These are phyloP conservation scores for Dictyophora rubrovolvata DNA, from an alignment of 768 basidiomycete species.

Conservation along the genomic window DNA sequence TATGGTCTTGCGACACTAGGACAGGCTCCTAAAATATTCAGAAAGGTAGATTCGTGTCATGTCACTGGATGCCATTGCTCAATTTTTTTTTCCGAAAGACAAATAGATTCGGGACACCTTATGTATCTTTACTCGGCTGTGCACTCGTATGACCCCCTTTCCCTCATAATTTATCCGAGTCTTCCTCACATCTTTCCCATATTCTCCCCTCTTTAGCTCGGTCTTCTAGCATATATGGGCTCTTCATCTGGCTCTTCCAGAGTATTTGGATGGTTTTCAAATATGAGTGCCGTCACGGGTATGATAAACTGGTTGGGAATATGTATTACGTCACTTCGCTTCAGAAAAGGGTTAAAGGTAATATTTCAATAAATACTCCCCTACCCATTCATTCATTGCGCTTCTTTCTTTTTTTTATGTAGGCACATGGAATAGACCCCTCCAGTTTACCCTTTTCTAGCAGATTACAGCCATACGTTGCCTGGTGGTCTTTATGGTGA, in stretches of 20 bases:
- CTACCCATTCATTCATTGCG: neutral
- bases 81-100: neutral
- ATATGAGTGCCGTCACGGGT: conserved; percentile 24
- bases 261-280: conserved; percentile 35
- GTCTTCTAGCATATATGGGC: conserved; percentile 32
- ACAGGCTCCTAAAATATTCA: conserved; percentile 45
- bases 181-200: neutral
- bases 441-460: neutral
- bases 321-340: conserved; percentile 35
- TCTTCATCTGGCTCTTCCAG: conserved; percentile 24
- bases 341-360: conserved; percentile 29
- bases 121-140: neutral
- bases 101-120: conserved; percentile 4
- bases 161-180: too few relatives aligned
- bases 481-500: conserved; percentile 5
- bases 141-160: neutral
- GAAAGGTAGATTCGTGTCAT: conserved; percentile 30
- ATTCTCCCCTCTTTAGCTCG: conserved; percentile 24
- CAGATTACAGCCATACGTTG: neutral
- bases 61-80: conserved; percentile 29
- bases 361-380: neutral
- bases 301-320: conserved; percentile 43
- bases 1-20: conserved; percentile 42
- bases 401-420: too few relatives aligned
- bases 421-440: conserved; percentile 3